Evolutionary conservation across 768 basidiomycete genomes (phyloP), one percentile per base, ranked within the genome.

Genomic region (Gelatoporia subvermispora): DNA sequence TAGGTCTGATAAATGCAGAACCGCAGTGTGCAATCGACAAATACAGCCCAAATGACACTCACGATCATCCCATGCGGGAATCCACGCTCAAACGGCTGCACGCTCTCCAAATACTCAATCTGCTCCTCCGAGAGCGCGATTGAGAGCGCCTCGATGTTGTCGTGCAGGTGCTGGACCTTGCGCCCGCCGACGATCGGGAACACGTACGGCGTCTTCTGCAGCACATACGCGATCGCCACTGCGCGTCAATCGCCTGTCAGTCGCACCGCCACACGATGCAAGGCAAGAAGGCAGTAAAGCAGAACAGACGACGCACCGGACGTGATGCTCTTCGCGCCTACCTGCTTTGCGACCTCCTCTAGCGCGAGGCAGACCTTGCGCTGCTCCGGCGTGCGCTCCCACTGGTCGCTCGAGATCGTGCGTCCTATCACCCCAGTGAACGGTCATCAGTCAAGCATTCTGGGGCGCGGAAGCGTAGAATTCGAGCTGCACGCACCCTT

Each of bases 221-320:
- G 64, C 10, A 81, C 62, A 49, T 78, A 80, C 13, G 77, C 76
- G 50, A 81, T 74, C 8, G 77, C 76, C 3, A 78, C 75, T 74
- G 36, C 20, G 22, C 20, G 34, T 42, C 20, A 25, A 34, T 18
- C 18, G 25, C 15, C 16, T 11, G 28, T 1, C 10, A 8, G 41
- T 10, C 23, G 4, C 23, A 34, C 18, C n/a, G 40, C 17, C 16
- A 31, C 10, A 37, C 10, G 10, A 53, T 9, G 60, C 59, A 4
- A 63, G 57, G 36, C 16, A 5, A 35, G 11, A 4, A 8, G n/a
- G 17, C 11, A 23, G 25, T 40, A 45, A 34, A 9, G 28, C 22
- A 40, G n/a, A 2, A n/a, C 1, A 35, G 18, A 37, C 10, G 34
- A 60, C 67, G 47, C 50, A 76, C 76, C 73, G 22, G 79, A 64